Evolutionary conservation across 768 basidiomycete species (phyloP).

Genomic region (Tricholoma sp.): DNA sequence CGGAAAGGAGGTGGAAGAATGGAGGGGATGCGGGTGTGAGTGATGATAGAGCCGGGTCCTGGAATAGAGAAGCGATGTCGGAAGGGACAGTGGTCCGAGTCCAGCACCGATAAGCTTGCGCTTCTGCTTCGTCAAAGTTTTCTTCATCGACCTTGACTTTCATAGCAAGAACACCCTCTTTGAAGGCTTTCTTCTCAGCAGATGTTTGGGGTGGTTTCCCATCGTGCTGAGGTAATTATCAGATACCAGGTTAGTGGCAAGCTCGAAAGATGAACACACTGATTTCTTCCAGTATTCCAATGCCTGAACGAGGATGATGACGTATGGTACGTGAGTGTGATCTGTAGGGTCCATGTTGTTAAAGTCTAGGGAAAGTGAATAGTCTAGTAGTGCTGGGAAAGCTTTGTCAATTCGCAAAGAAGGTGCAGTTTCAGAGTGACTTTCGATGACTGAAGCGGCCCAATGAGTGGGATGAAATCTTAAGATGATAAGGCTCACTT

Average conservation of each 20-base stretch:
- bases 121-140: conserved; percentile 93
- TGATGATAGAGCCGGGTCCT: conserved; percentile 46
- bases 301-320: conserved; percentile 80
- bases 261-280: conserved; percentile 35
- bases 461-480: background rate
- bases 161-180: conserved; percentile 54
- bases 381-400: conserved; percentile 75
- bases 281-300: conserved; percentile 78
- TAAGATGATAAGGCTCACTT: conserved; percentile 41
- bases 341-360: conserved; percentile 81
- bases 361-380: conserved; percentile 69
- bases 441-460: conserved; percentile 70
- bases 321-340: conserved; percentile 87
- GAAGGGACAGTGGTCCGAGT: conserved; percentile 55
- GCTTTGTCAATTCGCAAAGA: conserved; percentile 86
- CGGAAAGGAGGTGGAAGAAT: conserved; percentile 75
- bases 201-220: conserved; percentile 52
- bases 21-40: conserved; percentile 45
- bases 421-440: conserved; percentile 70
- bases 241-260: background rate
- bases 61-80: conserved; percentile 61
- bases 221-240: conserved; percentile 46
- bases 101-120: conserved; percentile 83
- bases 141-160: conserved; percentile 84
- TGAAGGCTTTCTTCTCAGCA: conserved; percentile 77